A percentile compares a stretch with the other conserved stretches of the same genome.
Evolutionary conservation across 169 alveolate species (phyloP).

Genomic region (Babesia ovis): DNA sequence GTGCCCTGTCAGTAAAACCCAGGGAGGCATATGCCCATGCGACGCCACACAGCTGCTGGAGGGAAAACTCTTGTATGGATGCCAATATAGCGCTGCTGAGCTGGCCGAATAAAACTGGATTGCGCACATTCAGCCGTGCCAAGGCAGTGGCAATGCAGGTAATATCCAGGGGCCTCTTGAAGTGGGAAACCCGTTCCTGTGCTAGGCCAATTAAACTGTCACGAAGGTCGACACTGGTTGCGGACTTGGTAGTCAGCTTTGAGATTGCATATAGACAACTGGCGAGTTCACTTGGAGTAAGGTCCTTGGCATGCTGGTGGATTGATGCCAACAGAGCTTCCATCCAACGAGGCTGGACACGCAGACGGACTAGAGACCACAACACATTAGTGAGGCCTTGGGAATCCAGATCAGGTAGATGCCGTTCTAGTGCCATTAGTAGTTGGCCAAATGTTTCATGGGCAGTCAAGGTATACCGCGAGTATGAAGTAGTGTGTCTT

Average conservation of each 20-base stretch:
- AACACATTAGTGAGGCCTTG: slow-evolving; percentile 63
- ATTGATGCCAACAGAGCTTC: slow-evolving; percentile 31
- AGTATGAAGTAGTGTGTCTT: slow-evolving; percentile 32
- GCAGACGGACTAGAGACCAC: slow-evolving; percentile 56
- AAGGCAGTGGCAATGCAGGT: slow-evolving; percentile 67
- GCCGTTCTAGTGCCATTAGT: slow-evolving; percentile 18
- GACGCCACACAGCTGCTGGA: slow-evolving; percentile 60
- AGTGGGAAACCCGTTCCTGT: slow-evolving; percentile 45
- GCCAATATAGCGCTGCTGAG: slow-evolving; percentile 42
- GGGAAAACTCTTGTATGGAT: slow-evolving; percentile 26
- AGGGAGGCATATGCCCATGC: slow-evolving; percentile 66
- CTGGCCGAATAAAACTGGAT: slow-evolving; percentile 60
- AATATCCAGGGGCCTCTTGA: slow-evolving; percentile 55
- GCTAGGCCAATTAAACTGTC: slow-evolving; percentile 37
- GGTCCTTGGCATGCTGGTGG: slow-evolving; percentile 19
- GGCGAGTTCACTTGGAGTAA: slow-evolving; percentile 51
- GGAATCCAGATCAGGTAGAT: slow-evolving; percentile 36
- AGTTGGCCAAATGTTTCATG: slow-evolving; percentile 39
- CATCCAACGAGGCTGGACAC: slow-evolving; percentile 62
- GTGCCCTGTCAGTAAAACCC: slow-evolving; percentile 55
- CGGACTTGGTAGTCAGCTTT: slow-evolving; percentile 26
- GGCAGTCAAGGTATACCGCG: slow-evolving; percentile 34
- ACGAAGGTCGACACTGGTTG: slow-evolving; percentile 41
- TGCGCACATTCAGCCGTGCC: slow-evolving; percentile 63
- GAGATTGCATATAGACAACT: slow-evolving; percentile 52